Evolutionary conservation across 805 yeast species (phyloP), one percentile per base, ranked within the genome.

Genomic region (Sungouiella thailandica): DNA sequence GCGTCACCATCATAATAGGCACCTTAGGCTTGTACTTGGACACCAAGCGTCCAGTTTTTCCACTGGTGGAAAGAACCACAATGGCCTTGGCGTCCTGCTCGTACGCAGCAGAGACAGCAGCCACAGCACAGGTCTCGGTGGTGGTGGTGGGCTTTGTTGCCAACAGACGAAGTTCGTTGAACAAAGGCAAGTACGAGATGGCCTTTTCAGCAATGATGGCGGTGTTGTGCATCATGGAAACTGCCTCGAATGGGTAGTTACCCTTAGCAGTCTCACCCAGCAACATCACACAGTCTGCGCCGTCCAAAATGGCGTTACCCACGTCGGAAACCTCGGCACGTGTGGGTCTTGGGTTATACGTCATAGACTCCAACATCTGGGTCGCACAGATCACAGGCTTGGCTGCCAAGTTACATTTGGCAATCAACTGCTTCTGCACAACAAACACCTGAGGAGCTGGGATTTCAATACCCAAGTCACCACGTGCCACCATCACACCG

Each of bases 211-310:
- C 97, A 57, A 87, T 82, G 58, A 90, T 68, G 58, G 94, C 80
- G 46, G 97, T 93, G 76, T 89, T 90, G 72, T 89, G 96, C 98
- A 93, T 93, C 89, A 93, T 89, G 51, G 89, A 76, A 48, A 93
- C 98, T 45, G 98, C 96, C 75, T 93, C 95, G 46, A 81, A 67
- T 65, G 98, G 98, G 76, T 93, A 93, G 77, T 80, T 80, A 76
- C 98, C 98, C 81, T 93, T 93, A 60, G 98, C 98, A 55, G 98
- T 93, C 76, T 93, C 98, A 66, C 98, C 98, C 39, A 95, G 84
- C 65, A 93, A 79, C 98, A 93, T 93, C 63, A 93, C 97, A 84
- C 98, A 93, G 75, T 93, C 98, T 58, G 97, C 97, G 72, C 98
- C 98, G 61, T 93, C 98, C 62, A 93, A 78, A 50, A 93, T 85